Base-by-base conservation (phyloP, 2,329 filamentous ascomycete species). In the Aspergillus sp. region DNA sequence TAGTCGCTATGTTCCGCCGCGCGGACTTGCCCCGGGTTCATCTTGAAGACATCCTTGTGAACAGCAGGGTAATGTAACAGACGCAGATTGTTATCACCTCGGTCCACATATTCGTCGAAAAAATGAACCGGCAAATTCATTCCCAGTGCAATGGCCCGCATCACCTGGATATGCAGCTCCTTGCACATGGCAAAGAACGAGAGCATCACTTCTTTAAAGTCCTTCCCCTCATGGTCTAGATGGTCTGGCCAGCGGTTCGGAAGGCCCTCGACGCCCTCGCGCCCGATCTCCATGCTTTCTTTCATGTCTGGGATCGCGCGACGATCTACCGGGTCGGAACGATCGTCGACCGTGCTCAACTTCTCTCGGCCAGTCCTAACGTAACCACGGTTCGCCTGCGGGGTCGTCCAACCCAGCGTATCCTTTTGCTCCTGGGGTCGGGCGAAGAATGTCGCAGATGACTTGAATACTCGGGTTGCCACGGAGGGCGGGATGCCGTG, bases 91-190 rank as follows among this genome's bases (percentile, higher is more conserved):
- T 91, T 90, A 69, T 90, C 87, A 2, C 86, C 86, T 1, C 78
- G 84, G 65, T 89, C 84, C 0, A 91, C 87, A 69, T 84, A 96
- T 4, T 72, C 66, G 66, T 96, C 91, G 67, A 97, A 97, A 80
- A 88, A 96, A 4, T 66, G 68, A 67, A 87, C 83, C 0, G 86
- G 83, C 15, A 95, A 78, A 0, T 83, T 87, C 84, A 96, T 86
- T 0, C 89, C 91, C n/a, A 93, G 77, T 0, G 90, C 91, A 61
- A 96, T 90, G 8, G 91, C 90, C 4, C 88, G 81, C 91, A 96
- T 96, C 19, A 96, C 84, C 62, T 92, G 80, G 27, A 85, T 79
- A 73, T 97, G 90, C 55, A 97, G 73, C 14, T 77, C 71, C 72
- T 91, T 90, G 75, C 91, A 96, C 59, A 81, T 80, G n/a, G 81